Evolutionary conservation across 2,329 filamentous ascomycete genomes (phyloP).

Genomic region (Raffaelea ambrosiae): DNA sequence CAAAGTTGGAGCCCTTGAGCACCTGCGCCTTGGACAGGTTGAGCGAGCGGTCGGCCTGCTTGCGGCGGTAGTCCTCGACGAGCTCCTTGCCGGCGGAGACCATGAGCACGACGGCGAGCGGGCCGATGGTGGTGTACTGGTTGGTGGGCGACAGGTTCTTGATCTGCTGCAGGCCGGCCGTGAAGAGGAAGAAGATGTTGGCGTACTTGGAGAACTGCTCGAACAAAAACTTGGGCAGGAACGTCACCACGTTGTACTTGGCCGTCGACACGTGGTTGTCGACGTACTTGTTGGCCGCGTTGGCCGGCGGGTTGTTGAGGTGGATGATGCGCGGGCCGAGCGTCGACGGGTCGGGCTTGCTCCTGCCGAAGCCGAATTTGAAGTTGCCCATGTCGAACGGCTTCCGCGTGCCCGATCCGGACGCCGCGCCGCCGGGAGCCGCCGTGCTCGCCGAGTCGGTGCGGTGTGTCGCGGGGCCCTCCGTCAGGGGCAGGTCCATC

Average conservation of each 20-base stretch:
- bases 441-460: conserved; percentile 27
- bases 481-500: conserved; percentile 94
- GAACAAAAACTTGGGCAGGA: conserved; percentile 92
- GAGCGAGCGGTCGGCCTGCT: conserved; percentile 74
- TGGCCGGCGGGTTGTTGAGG: conserved; percentile 92
- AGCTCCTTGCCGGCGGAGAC: conserved; percentile 96
- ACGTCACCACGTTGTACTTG: conserved; percentile 92
- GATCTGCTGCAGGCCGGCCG: conserved; percentile 88
- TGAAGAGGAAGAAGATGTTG: conserved; percentile 99
- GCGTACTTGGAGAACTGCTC: conserved; percentile 99
- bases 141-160: conserved; percentile 93
- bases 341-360: conserved; percentile 81
- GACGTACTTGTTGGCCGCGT: conserved; percentile 79
- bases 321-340: conserved; percentile 88
- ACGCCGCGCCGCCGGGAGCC: conserved; percentile 1
- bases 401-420: conserved; percentile 8
- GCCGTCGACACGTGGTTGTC: conserved; percentile 97
- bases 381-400: conserved; percentile 67
- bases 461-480: conserved; percentile 42
- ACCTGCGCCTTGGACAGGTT: conserved; percentile 83
- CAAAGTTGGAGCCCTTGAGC: conserved; percentile 73
- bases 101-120: conserved; percentile 78
- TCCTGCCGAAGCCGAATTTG: conserved; percentile 84
- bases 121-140: conserved; percentile 89
- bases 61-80: conserved; percentile 87